These are phyloP conservation scores for Tricholoma saponaceum DNA, from an alignment of 768 basidiomycete species.

Conservation along the genomic window DNA sequence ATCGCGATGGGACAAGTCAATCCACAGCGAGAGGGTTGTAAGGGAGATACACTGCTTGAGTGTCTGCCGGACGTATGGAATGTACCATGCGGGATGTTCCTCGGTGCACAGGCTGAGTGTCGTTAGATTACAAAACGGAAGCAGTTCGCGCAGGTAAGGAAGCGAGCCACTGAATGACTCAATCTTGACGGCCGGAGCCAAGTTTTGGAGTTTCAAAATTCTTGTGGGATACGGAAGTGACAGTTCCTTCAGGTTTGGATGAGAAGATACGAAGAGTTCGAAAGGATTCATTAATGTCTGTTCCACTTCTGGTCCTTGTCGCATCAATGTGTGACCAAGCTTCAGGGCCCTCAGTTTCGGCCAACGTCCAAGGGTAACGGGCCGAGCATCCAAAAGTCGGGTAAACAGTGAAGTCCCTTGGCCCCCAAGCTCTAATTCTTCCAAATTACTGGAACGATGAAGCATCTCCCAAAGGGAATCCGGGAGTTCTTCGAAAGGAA, in stretches of 20 bases:
- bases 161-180: constrained; percentile 16
- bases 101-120: constrained; percentile 16
- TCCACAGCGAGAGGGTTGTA: constrained; percentile 14
- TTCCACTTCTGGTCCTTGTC: constrained; percentile 5
- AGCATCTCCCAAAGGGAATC: constrained; percentile 52
- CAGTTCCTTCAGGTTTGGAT: constrained; percentile 12
- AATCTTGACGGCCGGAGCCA: constrained; percentile 8
- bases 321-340: constrained; percentile 16
- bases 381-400: constrained; percentile 15
- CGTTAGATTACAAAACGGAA: constrained; percentile 12
- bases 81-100: constrained; percentile 15
- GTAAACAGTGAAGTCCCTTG: constrained; percentile 7
- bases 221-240: constrained; percentile 14
- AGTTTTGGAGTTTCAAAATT: constrained; percentile 9
- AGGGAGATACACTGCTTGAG: constrained; percentile 11
- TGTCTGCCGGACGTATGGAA: constrained; percentile 12
- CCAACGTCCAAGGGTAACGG: constrained; percentile 16
- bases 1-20: constrained; percentile 15
- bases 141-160: constrained; percentile 10
- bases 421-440: constrained; percentile 35
- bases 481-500: constrained; percentile 12
- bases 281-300: constrained; percentile 9
- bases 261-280: constrained; percentile 13
- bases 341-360: constrained; percentile 15
- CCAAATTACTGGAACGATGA: constrained; percentile 37